These are phyloP conservation scores for Podila epigama DNA, from an alignment of 192 early-diverging fungal species.

Conservation along the genomic window DNA sequence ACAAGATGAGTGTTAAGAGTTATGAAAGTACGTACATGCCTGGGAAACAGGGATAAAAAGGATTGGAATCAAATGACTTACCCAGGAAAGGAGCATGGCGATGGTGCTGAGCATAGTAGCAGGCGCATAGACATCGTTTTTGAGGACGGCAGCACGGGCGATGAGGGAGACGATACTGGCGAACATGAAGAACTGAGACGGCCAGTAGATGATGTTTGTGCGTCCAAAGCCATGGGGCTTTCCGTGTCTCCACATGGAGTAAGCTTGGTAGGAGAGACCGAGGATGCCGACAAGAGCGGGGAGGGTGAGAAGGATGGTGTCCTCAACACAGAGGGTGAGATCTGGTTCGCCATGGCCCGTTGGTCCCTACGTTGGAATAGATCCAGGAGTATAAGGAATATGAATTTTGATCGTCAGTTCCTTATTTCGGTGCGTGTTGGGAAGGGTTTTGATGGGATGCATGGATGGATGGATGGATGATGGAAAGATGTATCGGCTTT, in stretches of 20 bases:
- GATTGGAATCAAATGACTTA: slow-evolving; percentile 4
- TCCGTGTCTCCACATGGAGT: slow-evolving; percentile 15
- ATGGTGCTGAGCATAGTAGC: slow-evolving; percentile 34
- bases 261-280: not conserved
- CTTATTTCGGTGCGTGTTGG: too few species aligned
- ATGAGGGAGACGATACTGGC: slow-evolving; percentile 18
- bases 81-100: slow-evolving; percentile 1
- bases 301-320: slow-evolving; percentile 26
- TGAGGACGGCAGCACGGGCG: slow-evolving; percentile 19
- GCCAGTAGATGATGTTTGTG: slow-evolving; percentile 41
- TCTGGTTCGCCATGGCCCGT: slow-evolving; percentile 11
- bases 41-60: too few species aligned
- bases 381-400: too few species aligned
- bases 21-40: slow-evolving; percentile 1
- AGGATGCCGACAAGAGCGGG: slow-evolving; percentile 23
- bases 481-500: too few species aligned
- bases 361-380: slow-evolving; percentile 40
- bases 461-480: not conserved
- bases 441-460: too few species aligned
- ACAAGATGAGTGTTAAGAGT: not conserved
- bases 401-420: too few species aligned
- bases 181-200: slow-evolving; percentile 32
- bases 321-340: slow-evolving; percentile 36
- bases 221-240: slow-evolving; percentile 22
- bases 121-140: slow-evolving; percentile 5